Evolutionary conservation across 2,329 filamentous ascomycete species (phyloP).

Genomic region (Massarina eburnea): DNA sequence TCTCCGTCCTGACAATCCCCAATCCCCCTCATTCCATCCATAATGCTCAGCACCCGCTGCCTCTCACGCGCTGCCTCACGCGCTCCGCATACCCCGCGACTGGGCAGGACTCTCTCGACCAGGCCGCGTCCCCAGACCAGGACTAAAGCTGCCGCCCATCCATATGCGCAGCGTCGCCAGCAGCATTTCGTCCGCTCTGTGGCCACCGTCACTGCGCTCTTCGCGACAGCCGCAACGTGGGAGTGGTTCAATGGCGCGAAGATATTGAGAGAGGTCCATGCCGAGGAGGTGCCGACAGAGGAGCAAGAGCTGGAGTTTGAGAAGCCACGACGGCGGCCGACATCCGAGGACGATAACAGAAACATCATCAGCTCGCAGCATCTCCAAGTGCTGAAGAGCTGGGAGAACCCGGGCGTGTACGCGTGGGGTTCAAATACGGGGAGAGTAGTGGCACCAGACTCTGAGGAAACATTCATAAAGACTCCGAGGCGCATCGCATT

Average conservation of each 20-base stretch:
- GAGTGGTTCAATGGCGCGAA: slow-evolving; percentile 47
- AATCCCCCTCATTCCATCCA: slow-evolving; percentile 13
- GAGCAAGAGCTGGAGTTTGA: slow-evolving; percentile 67
- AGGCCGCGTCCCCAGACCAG: slow-evolving; percentile 24
- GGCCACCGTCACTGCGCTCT: slow-evolving; percentile 45
- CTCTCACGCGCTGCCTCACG: slow-evolving; percentile 33
- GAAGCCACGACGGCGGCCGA: slow-evolving; percentile 57
- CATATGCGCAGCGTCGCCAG: slow-evolving; percentile 48
- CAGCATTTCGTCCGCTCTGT: slow-evolving; percentile 50
- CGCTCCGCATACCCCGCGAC: slow-evolving; percentile 22
- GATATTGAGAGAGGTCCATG: slow-evolving; percentile 47
- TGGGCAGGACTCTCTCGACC: slow-evolving; percentile 28
- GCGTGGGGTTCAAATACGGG: slow-evolving; percentile 89
- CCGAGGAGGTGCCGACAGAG: slow-evolving; percentile 50
- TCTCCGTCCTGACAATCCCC: no score
- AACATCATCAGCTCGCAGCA: slow-evolving; percentile 83
- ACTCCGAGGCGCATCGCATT: slow-evolving; percentile 74
- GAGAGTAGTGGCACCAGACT: slow-evolving; percentile 81
- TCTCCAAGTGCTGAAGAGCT: slow-evolving; percentile 80
- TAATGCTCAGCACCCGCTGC: slow-evolving; percentile 35
- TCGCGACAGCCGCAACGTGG: slow-evolving; percentile 47
- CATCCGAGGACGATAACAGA: slow-evolving; percentile 69
- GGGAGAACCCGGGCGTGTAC: slow-evolving; percentile 84
- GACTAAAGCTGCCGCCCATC: slow-evolving; percentile 30
- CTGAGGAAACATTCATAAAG: slow-evolving; percentile 76